Evolutionary conservation across 2,329 filamentous ascomycete genomes (phyloP).

Genomic region (Phaeophleospora eucalypticola): DNA sequence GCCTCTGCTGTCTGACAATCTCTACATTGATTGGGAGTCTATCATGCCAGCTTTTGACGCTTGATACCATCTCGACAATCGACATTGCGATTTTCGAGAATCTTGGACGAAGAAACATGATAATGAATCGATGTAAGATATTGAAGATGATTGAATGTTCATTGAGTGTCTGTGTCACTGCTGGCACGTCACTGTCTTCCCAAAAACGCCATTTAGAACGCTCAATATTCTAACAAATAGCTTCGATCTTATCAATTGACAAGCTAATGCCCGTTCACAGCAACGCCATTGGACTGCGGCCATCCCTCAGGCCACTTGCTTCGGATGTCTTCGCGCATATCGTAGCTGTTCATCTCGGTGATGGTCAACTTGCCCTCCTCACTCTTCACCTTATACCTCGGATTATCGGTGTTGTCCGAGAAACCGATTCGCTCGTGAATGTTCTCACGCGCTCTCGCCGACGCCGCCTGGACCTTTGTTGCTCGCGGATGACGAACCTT

Average conservation of each 20-base stretch:
- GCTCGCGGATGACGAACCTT: conserved; percentile 35
- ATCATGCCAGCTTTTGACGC: conserved; percentile 7
- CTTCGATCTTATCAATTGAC: background rate
- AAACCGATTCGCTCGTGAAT: conserved; percentile 50
- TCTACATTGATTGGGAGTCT: conserved; percentile 13
- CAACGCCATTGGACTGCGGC: conserved; percentile 8
- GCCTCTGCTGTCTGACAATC: conserved; percentile 12
- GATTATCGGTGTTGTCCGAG: conserved; percentile 55
- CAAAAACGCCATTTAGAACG: background rate
- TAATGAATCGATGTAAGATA: background rate
- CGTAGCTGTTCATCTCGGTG: conserved; percentile 64
- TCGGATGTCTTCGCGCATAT: conserved; percentile 21
- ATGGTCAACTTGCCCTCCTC: conserved; percentile 61
- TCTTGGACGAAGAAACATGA: too few relatives aligned
- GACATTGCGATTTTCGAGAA: too few relatives aligned
- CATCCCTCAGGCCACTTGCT: conserved; percentile 20
- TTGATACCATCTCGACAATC: background rate
- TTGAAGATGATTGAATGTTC: background rate
- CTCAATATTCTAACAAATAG: background rate
- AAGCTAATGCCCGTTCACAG: background rate
- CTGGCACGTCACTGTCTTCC: background rate
- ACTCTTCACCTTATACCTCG: conserved; percentile 60
- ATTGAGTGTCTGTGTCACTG: background rate
- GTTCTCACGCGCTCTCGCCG: conserved; percentile 34
- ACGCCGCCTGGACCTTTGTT: conserved; percentile 37